phyloP scores from a whole-genome alignment of 2,329 filamentous ascomycete species.

The Fusarium incarnatum region DNA sequence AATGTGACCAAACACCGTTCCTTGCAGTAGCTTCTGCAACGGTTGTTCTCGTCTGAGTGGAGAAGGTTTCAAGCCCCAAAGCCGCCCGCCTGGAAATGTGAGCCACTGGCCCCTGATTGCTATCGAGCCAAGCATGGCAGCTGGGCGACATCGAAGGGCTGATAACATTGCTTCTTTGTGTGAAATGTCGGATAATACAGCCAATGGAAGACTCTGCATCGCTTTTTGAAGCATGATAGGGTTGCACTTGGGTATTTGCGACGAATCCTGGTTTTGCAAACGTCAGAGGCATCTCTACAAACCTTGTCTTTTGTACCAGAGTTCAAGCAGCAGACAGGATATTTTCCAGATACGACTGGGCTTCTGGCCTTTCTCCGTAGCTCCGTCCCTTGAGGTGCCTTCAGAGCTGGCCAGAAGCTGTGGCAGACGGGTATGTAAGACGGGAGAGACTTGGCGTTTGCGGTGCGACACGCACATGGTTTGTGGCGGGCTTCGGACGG shows the following conservation, averaged over 20 bases:
- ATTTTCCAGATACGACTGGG: slow-evolving; percentile 6
- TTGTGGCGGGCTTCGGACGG: slow-evolving; percentile 23
- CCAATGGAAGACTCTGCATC: slow-evolving; percentile 20
- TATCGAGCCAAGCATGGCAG: slow-evolving; percentile 9
- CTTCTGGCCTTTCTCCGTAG: neutral
- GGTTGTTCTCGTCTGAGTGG: slow-evolving; percentile 23
- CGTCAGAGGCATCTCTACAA: slow-evolving; percentile 6
- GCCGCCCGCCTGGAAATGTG: slow-evolving; percentile 18
- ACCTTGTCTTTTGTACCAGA: slow-evolving; percentile 12
- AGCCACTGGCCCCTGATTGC: slow-evolving; percentile 28
- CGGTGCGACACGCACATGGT: slow-evolving; percentile 37
- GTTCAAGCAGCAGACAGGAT: neutral
- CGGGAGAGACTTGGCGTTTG: slow-evolving; percentile 34
- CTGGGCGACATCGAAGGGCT: slow-evolving; percentile 5
- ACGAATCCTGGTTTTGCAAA: slow-evolving; percentile 29
- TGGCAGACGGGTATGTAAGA: slow-evolving; percentile 38
- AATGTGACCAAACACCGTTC: slow-evolving; percentile 35
- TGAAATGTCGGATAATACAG: neutral
- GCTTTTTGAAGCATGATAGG: slow-evolving; percentile 22
- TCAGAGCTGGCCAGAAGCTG: neutral
- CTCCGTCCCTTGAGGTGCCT: slow-evolving; percentile 14
- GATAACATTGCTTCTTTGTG: slow-evolving; percentile 13
- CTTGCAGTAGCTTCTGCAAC: slow-evolving; percentile 42
- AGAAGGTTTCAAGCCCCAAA: slow-evolving; percentile 35
- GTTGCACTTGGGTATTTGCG: slow-evolving; percentile 10